Conservation (phyloP, 1,139 yeast genomes). For the Debaryomyces udenii region DNA sequence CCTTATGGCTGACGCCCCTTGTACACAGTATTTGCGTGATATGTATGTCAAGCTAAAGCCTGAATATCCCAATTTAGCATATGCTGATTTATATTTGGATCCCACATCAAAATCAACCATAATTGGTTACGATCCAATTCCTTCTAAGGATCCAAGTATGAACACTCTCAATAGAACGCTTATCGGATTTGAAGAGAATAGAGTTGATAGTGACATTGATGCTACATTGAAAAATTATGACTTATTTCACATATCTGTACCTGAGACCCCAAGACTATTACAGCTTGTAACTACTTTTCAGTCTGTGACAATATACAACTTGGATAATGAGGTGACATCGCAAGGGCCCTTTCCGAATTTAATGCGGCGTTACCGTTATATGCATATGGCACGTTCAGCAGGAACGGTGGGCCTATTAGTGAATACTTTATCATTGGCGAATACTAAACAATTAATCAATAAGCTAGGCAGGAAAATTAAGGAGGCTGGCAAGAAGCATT, state of each 20-base stretch:
- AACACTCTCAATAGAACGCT: constrained; percentile 28
- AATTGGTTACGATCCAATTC: constrained; percentile 41
- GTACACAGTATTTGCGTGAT: constrained; percentile 43
- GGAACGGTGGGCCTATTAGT: constrained; percentile 90
- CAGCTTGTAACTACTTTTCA: constrained; percentile 72
- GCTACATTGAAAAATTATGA: constrained; percentile 34
- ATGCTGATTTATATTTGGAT: constrained; percentile 52
- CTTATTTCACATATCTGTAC: constrained; percentile 70
- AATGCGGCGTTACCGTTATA: constrained; percentile 79
- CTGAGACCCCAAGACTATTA: constrained; percentile 78
- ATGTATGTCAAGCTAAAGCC: constrained; percentile 36
- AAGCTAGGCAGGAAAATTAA: constrained; percentile 62
- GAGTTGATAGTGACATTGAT: constrained; percentile 19
- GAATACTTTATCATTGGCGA: constrained; percentile 79
- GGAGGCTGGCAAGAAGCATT: constrained; percentile 85
- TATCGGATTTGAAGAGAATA: constrained; percentile 20
- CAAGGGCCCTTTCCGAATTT: constrained; percentile 75
- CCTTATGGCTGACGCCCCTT: constrained; percentile 71
- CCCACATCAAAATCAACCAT: constrained; percentile 33
- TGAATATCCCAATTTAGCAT: constrained; percentile 47
- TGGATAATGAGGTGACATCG: constrained; percentile 28
- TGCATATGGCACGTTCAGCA: constrained; percentile 88
- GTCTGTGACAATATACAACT: constrained; percentile 53
- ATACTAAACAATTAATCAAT: constrained; percentile 66
- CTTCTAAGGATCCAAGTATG: constrained; percentile 3